Evolutionary conservation across 257 asterid species (phyloP).

Genomic region (Perilla frutescens): DNA sequence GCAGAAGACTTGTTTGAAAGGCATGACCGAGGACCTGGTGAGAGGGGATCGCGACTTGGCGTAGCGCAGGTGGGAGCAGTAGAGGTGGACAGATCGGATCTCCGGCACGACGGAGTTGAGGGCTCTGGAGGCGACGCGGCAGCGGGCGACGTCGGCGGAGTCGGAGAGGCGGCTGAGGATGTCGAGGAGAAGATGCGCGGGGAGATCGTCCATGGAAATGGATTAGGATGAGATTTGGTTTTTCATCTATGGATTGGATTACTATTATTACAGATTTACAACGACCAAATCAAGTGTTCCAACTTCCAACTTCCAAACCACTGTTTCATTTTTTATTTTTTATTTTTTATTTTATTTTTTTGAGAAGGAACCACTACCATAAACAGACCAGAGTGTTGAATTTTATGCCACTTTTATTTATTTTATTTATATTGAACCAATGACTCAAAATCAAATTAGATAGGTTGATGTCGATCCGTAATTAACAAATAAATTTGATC

Average conservation of each 20-base stretch:
- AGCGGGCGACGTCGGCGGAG: conserved; percentile 69
- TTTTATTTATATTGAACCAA: no score
- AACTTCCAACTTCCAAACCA: no score
- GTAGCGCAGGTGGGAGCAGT: conserved; percentile 72
- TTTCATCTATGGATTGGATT: no score
- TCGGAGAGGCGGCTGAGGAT: conserved; percentile 68
- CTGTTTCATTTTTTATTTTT: no score
- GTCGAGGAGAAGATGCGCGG: conserved; percentile 63
- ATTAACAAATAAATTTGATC: no score
- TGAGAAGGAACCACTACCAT: no score
- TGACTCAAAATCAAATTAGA: no score
- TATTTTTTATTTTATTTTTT: no score
- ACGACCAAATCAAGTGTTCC: background rate
- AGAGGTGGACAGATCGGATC: conserved; percentile 60
- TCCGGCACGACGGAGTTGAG: conserved; percentile 58
- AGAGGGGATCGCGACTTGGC: conserved; percentile 63
- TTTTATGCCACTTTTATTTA: no score
- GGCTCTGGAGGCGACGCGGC: conserved; percentile 67
- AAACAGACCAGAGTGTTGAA: no score
- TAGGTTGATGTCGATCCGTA: no score
- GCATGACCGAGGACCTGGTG: conserved; percentile 56
- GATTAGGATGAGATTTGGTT: background rate
- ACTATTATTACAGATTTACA: background rate
- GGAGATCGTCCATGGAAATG: conserved; percentile 70
- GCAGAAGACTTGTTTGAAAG: conserved; percentile 61